Conservation (phyloP, 2,329 filamentous ascomycete species). For the Penicillium sp. region DNA sequence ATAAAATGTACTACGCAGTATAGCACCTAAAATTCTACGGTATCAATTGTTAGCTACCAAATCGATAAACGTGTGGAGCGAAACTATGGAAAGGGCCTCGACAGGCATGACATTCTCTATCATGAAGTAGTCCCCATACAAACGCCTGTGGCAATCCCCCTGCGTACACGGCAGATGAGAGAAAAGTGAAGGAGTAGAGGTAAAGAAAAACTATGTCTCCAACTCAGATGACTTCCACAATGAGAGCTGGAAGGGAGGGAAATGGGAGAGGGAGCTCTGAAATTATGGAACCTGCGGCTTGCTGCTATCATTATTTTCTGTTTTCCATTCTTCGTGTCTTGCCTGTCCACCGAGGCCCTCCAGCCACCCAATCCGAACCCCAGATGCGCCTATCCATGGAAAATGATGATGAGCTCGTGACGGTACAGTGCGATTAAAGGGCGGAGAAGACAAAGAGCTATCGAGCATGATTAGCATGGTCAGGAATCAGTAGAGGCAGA, state of each 20-base stretch:
- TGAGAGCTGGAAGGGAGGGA: slow-evolving; percentile 6
- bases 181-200: slow-evolving; percentile 5
- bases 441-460: slow-evolving; percentile 77
- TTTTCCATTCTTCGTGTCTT: slow-evolving; percentile 22
- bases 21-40: neutral
- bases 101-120: slow-evolving; percentile 34
- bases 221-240: slow-evolving; percentile 6
- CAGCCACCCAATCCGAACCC: slow-evolving; percentile 18
- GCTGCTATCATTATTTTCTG: slow-evolving; percentile 22
- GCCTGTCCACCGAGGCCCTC: slow-evolving; percentile 16
- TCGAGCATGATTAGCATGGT: slow-evolving; percentile 16
- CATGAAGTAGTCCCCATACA: slow-evolving; percentile 25
- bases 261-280: slow-evolving; percentile 19
- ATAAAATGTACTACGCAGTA: neutral
- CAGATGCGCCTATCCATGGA: slow-evolving; percentile 26
- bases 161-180: slow-evolving; percentile 13
- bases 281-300: slow-evolving; percentile 24
- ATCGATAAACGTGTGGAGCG: neutral
- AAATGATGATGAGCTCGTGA: slow-evolving; percentile 20
- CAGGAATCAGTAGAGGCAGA: neutral
- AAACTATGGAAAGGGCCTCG: slow-evolving; percentile 13
- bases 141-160: slow-evolving; percentile 26
- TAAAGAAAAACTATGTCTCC: slow-evolving; percentile 12
- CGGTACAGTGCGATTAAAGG: slow-evolving; percentile 47
- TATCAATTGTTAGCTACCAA: neutral